These are phyloP conservation scores for Xylaria sp. DNA, from an alignment of 2,329 filamentous ascomycete genomes.

Conservation along the genomic window DNA sequence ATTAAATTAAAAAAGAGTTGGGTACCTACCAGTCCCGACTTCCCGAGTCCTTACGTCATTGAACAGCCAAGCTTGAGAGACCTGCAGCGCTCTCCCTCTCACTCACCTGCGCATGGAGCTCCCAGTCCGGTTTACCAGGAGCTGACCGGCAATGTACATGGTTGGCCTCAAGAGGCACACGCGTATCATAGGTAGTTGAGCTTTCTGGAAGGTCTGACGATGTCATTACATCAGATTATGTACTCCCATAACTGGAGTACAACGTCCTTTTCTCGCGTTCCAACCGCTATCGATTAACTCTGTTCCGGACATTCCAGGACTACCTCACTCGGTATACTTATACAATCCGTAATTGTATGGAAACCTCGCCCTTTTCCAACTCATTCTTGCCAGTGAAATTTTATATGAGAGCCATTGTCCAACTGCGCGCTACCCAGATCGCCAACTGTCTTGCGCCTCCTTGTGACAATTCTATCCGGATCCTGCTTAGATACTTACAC, in stretches of 20 bases:
- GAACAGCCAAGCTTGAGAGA: not conserved
- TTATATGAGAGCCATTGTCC: not conserved
- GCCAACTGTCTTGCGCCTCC: too few species aligned
- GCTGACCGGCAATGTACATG: too few species aligned
- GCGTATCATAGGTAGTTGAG: too few species aligned
- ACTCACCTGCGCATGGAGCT: too few species aligned
- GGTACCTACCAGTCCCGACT: conserved; percentile 3
- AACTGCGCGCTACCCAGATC: too few species aligned
- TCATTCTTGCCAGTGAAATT: too few species aligned
- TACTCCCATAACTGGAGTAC: conserved; percentile 3
- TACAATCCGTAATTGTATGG: too few species aligned
- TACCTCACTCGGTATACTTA: not conserved
- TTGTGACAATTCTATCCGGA: too few species aligned
- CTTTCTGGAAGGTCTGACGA: conserved; percentile 5
- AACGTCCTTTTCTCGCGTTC: not conserved
- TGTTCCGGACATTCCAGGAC: not conserved
- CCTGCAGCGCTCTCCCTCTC: not conserved
- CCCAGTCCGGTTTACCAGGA: not conserved
- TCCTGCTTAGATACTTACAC: not conserved
- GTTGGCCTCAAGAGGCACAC: too few species aligned
- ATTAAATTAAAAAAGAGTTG: not conserved
- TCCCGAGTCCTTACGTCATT: not conserved
- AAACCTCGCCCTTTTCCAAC: too few species aligned
- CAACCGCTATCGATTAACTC: too few species aligned
- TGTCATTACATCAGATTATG: conserved; percentile 20